Evolutionary conservation across 192 early-diverging fungal genomes (phyloP), one percentile per base, ranked within the genome.

Genomic region (Podila clonocystis): DNA sequence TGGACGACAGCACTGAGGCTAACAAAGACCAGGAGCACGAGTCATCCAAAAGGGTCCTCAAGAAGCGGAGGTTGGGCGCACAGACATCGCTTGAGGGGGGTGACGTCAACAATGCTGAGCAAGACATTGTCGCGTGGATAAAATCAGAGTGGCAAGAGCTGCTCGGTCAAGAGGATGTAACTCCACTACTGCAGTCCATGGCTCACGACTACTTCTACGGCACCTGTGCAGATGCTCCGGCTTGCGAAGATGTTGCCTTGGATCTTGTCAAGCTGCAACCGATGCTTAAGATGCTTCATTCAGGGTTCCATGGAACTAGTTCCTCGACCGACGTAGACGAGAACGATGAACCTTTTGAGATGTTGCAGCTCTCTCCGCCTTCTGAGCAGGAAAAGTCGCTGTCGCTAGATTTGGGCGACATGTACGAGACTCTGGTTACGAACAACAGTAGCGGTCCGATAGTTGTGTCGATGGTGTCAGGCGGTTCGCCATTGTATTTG

Each of bases 181-280:
- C 33, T 26, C 38, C 50, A 9, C 57, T 52, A 30, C 17, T 80
- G 3, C 11, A 52, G 9, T 11, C 20, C 11, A 73, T 69, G 38
- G 45, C 20, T 1, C 38, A 29, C 5, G 67, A 73, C 24, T 50
- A 73, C n/a, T 80, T 80, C 52, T 80, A 73, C 15, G 66, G 70
- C 4, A 61, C 70, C 19, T 72, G 8, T 36, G 70, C 67, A 34
- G 50, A 65, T 22, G 57, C 71, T 1, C 71, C 62, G 11, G 62
- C 62, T 13, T 45, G n/a, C 26, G 61, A 69, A 4, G 66, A 67
- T 22, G 58, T 64, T 55, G 52, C 67, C 17, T 24, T 73, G 19
- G 71, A 80, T 28, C 26, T 80, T 9, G 77, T 80, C 0, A 28
- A 68, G 19, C 62, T 73, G 8, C 77, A 65, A 19, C 67, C 77